Conservation (phyloP, 1,284 basidiomycete species). For the Ceratobasidium papillatum region DNA sequence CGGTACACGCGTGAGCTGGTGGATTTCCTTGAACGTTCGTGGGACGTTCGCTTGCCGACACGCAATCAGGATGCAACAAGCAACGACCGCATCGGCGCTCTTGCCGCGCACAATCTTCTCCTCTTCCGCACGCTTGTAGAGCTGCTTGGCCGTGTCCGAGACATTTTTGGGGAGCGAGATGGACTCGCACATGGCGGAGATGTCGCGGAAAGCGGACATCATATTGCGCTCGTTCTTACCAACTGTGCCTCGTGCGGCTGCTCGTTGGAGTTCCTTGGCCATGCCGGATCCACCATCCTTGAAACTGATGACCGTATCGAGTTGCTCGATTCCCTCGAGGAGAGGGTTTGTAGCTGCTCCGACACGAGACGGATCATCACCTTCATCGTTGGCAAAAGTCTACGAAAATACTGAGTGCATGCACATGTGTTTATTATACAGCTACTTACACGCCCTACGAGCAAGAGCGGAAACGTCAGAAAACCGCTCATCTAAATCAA, state of each 20-base stretch:
- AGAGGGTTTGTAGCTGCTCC: conserved; percentile 94
- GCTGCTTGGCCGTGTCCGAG: conserved; percentile 94
- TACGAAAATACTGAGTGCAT: conserved; percentile 53
- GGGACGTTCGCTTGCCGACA: conserved; percentile 94
- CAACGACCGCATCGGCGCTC: conserved; percentile 91
- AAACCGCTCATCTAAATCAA: conserved; percentile 16
- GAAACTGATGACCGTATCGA: conserved; percentile 94
- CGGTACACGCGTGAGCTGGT: conserved; percentile 89
- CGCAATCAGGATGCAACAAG: conserved; percentile 98
- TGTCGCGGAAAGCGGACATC: conserved; percentile 88
- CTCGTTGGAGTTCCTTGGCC: conserved; percentile 91
- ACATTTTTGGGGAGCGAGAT: conserved; percentile 95
- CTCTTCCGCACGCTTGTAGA: conserved; percentile 96
- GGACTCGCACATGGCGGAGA: conserved; percentile 92
- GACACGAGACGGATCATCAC: conserved; percentile 99
- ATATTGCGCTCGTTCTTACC: conserved; percentile 86
- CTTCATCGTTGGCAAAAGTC: conserved; percentile 99
- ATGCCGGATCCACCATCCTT: conserved; percentile 94
- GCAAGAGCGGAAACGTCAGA: conserved; percentile 15
- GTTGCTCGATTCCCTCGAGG: conserved; percentile 91
- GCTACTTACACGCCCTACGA: conserved; percentile 72
- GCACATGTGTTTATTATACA: conserved; percentile 44
- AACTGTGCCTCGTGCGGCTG: conserved; percentile 75
- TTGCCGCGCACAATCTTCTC: conserved; percentile 93
- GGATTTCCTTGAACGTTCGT: conserved; percentile 95